Evolutionary conservation across 345 rosid genomes (phyloP).

Genomic region (sweet orange (Citrus sinensis)): DVS_A1.0 CM039165.1:32353501-32354000

Average conservation of each 20-base stretch:
- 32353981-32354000: neutral
- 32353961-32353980: neutral
- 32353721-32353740: too few relatives aligned
- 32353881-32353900: neutral
- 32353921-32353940: neutral
- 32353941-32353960: neutral
- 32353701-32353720: too few relatives aligned
- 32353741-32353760: too few relatives aligned
- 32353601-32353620: neutral
- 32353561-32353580: neutral
- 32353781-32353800: too few relatives aligned
- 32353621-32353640: neutral
- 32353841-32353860: too few relatives aligned
- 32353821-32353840: too few relatives aligned
- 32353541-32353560: too few relatives aligned
- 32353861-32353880: neutral
- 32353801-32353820: too few relatives aligned
- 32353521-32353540: conserved; percentile 3
- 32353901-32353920: neutral
- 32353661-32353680: too few relatives aligned
- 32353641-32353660: too few relatives aligned
- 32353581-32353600: neutral
- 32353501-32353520: neutral
- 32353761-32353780: too few relatives aligned
- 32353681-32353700: too few relatives aligned